Percentiles rank a stretch among this genome's conserved stretches.
These are phyloP conservation scores for Starmerella tilneyi DNA, from an alignment of 805 yeast genomes.

Conservation along the genomic window DNA sequence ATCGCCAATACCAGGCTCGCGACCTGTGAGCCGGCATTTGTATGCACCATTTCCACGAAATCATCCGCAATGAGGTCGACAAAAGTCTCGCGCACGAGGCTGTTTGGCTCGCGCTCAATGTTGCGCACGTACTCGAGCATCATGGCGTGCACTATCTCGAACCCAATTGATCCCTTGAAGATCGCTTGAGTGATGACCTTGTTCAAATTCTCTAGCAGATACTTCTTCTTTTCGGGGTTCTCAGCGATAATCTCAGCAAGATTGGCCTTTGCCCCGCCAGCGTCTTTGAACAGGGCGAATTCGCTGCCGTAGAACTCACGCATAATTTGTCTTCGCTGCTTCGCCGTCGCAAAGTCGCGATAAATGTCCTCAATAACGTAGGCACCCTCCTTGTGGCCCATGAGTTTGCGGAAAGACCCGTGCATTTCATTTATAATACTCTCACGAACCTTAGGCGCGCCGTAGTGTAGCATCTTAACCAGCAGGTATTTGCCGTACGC, in stretches of 20 bases:
- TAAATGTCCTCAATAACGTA: conserved; percentile 90
- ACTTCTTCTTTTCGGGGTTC: conserved; percentile 64
- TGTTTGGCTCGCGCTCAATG: conserved; percentile 42
- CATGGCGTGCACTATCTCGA: conserved; percentile 90
- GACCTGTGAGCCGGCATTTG: conserved; percentile 88
- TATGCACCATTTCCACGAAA: conserved; percentile 88
- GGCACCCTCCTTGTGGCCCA: conserved; percentile 97
- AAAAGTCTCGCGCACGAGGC: conserved; percentile 58
- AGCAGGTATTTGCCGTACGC: conserved; percentile 88
- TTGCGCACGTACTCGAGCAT: conserved; percentile 79
- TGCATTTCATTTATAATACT: conserved; percentile 72
- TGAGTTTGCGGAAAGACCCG: conserved; percentile 79
- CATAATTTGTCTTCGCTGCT: conserved; percentile 81
- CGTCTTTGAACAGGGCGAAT: conserved; percentile 78
- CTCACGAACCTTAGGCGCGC: conserved; percentile 69
- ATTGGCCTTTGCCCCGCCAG: conserved; percentile 50
- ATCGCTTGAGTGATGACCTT: conserved; percentile 85
- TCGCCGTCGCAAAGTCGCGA: conserved; percentile 71
- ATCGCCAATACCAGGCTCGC: conserved; percentile 70
- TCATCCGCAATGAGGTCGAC: conserved; percentile 77
- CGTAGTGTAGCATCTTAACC: conserved; percentile 84
- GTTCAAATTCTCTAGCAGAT: conserved; percentile 62
- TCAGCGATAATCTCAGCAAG: conserved; percentile 58
- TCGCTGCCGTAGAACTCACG: conserved; percentile 96
- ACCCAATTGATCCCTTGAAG: conserved; percentile 91